Percentiles rank a stretch among this genome's conserved stretches.
phyloP scores from a whole-genome alignment of 768 basidiomycete genomes.

The Dacryopinax primogenitus region DNA sequence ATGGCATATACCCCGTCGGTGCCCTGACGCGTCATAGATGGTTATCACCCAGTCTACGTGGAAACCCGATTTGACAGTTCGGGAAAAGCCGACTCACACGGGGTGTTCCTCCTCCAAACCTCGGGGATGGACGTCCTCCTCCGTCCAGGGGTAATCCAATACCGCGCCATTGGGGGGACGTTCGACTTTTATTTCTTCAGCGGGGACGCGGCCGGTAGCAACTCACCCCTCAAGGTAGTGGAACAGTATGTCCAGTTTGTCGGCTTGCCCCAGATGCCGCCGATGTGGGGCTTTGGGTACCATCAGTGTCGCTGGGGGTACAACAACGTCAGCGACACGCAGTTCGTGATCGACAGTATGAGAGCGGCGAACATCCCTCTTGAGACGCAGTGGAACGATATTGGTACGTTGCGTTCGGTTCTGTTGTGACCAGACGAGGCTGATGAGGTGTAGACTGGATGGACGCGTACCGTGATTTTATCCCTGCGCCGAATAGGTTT shows the following conservation, averaged over 20 bases:
- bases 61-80: constrained; percentile 38
- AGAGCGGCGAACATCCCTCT: constrained; percentile 24
- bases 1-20: background rate
- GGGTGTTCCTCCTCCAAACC: constrained; percentile 54
- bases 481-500: constrained; percentile 21
- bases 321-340: constrained; percentile 20
- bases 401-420: constrained; percentile 7
- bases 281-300: constrained; percentile 66
- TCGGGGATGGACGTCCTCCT: constrained; percentile 59
- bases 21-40: constrained; percentile 26
- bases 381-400: constrained; percentile 18
- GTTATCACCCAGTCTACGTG: constrained; percentile 59
- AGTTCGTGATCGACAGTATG: constrained; percentile 21
- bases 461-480: constrained; percentile 22
- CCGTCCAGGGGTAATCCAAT: constrained; percentile 37
- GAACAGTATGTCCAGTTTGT: constrained; percentile 58
- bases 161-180: constrained; percentile 60
- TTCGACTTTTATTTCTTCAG: constrained; percentile 62
- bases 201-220: constrained; percentile 25
- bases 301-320: constrained; percentile 42
- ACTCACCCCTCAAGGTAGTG: constrained; percentile 33
- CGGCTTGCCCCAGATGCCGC: constrained; percentile 58
- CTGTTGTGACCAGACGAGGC: background rate
- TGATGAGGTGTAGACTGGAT: background rate
- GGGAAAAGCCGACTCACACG: constrained; percentile 45